These are phyloP conservation scores for Ensete ventricosum DNA, from an alignment of 176 grass and related monocot genomes.

Conservation along the genomic window DNA sequence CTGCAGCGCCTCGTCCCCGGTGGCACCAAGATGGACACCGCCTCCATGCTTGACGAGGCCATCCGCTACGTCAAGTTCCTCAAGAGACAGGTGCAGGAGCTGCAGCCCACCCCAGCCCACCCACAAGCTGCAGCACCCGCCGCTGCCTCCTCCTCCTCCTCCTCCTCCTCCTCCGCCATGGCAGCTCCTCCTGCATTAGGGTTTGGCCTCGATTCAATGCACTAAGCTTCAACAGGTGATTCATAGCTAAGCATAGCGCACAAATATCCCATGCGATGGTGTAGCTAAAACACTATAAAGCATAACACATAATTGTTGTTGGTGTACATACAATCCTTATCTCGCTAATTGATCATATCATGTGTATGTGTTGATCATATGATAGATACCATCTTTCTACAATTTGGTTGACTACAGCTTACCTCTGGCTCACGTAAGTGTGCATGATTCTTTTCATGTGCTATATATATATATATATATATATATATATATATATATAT, in stretches of 20 bases:
- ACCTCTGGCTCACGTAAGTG: neutral
- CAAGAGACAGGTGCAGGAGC: neutral
- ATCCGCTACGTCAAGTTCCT: conserved; percentile 15
- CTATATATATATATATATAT: neutral
- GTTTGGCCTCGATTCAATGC: neutral
- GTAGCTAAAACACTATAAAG: neutral
- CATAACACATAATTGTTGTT: neutral
- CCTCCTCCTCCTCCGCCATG: neutral
- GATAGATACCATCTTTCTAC: neutral
- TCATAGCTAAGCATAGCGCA: neutral
- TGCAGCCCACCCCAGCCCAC: neutral
- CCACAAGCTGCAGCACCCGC: no score
- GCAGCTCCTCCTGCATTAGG: neutral
- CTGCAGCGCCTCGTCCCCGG: conserved; percentile 11
- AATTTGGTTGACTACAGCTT: neutral
- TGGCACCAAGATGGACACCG: conserved; percentile 15
- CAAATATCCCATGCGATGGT: neutral
- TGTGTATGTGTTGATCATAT: neutral
- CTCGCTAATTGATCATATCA: neutral
- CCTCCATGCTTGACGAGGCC: conserved; percentile 11
- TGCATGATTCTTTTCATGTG: neutral
- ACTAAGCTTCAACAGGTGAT: neutral
- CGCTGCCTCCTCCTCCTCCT: neutral
- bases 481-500: neutral
- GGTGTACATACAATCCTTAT: neutral